Evolutionary conservation across 1,284 basidiomycete genomes (phyloP).

Genomic region (Wolfiporia cocos): DNA sequence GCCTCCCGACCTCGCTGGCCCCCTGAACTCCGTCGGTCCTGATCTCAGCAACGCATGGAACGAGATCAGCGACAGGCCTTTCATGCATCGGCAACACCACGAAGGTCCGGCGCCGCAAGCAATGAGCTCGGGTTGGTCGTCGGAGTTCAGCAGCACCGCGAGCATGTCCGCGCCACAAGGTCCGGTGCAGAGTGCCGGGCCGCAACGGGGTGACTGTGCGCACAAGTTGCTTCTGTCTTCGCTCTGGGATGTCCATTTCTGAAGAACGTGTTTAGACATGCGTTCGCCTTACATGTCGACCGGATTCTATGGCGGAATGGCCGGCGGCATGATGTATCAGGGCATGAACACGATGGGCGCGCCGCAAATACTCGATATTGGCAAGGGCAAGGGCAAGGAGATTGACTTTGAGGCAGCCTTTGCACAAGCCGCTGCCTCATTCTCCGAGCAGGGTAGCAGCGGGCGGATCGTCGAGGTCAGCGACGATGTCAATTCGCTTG

Average conservation of each 20-base stretch:
- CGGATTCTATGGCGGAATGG: constrained; percentile 23
- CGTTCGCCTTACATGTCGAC: constrained; percentile 30
- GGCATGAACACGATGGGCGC: constrained; percentile 7
- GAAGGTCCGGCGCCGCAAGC: constrained; percentile 5
- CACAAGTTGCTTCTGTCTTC: neutral
- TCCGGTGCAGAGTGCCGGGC: constrained; percentile 11
- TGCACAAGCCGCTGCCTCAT: constrained; percentile 48
- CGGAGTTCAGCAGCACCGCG: constrained; percentile 21
- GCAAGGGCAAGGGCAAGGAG: constrained; percentile 69
- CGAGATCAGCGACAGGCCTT: constrained; percentile 29
- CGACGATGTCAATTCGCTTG: constrained; percentile 31
- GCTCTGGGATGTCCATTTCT: neutral
- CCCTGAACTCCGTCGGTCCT: constrained; percentile 22
- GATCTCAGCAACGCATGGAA: constrained; percentile 48
- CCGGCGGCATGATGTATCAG: constrained; percentile 29
- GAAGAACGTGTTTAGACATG: constrained; percentile 7
- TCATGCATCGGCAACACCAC: constrained; percentile 11
- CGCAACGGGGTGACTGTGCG: constrained; percentile 19
- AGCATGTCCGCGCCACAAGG: constrained; percentile 9
- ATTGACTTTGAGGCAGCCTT: constrained; percentile 79
- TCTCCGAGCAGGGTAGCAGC: constrained; percentile 35
- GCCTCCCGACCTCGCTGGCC: constrained; percentile 31
- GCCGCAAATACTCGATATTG: constrained; percentile 37
- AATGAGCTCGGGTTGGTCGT: constrained; percentile 22
- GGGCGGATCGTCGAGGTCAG: constrained; percentile 53